A percentile compares a stretch with the other conserved stretches of the same genome.
These are phyloP conservation scores for Fusarium sp. DNA, from an alignment of 2,329 filamentous ascomycete genomes.

Conservation along the genomic window DNA sequence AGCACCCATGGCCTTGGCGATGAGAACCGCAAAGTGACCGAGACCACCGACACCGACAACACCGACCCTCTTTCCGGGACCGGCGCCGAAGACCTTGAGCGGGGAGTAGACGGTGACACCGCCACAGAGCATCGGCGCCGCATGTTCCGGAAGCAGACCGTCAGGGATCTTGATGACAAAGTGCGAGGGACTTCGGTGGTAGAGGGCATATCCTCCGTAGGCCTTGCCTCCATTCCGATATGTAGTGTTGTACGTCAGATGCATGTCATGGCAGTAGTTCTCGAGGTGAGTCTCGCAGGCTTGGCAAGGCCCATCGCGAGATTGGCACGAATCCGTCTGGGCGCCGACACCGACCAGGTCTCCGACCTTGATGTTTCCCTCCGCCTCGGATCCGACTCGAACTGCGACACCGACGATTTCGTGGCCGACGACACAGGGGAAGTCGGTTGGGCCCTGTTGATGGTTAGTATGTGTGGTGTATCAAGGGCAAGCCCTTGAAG, in stretches of 20 bases:
- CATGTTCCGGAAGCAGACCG: conserved; percentile 66
- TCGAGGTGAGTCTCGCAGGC: conserved; percentile 72
- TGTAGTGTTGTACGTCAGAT: conserved; percentile 68
- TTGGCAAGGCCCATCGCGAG: conserved; percentile 57
- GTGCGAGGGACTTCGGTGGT: conserved; percentile 36
- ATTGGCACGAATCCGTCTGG: conserved; percentile 73
- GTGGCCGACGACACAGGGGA: conserved; percentile 68
- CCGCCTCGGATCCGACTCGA: conserved; percentile 61
- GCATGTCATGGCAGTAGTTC: conserved; percentile 72
- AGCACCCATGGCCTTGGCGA: conserved; percentile 72
- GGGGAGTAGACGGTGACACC: conserved; percentile 83
- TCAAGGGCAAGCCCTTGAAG: not conserved
- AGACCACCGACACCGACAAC: conserved; percentile 75
- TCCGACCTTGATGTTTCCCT: conserved; percentile 64
- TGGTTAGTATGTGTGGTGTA: not conserved
- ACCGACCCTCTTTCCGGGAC: conserved; percentile 71
- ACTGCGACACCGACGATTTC: conserved; percentile 71
- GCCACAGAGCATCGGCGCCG: conserved; percentile 84
- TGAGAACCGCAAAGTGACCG: conserved; percentile 74
- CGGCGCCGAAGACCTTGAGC: conserved; percentile 59
- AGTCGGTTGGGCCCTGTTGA: conserved; percentile 34
- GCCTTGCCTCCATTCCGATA: conserved; percentile 72
- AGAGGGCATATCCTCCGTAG: conserved; percentile 66
- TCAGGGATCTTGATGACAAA: conserved; percentile 78
- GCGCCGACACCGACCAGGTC: conserved; percentile 77